Conservation (phyloP, 2,329 filamentous ascomycete species). For the Curvularia sp. region DNA sequence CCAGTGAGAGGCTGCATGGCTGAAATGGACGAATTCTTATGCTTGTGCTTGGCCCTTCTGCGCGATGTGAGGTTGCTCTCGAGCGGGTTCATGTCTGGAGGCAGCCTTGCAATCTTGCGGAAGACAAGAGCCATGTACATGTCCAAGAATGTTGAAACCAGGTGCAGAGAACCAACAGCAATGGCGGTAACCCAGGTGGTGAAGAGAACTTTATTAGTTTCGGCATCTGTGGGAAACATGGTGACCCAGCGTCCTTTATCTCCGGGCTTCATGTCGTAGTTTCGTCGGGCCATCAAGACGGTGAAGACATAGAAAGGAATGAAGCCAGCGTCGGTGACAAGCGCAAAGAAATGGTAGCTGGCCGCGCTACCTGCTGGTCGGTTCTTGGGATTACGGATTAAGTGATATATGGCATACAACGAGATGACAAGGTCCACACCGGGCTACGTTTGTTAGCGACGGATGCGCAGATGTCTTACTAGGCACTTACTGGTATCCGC, state of each 20-base stretch:
- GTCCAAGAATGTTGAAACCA: constrained; percentile 73
- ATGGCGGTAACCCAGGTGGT: constrained; percentile 73
- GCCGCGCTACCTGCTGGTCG: constrained; percentile 81
- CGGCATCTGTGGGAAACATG: constrained; percentile 64
- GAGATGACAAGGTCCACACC: constrained; percentile 75
- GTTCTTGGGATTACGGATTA: constrained; percentile 71
- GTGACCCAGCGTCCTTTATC: constrained; percentile 69
- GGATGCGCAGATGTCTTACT: background rate
- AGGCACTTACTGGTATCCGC: constrained; percentile 71
- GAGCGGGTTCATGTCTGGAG: constrained; percentile 94
- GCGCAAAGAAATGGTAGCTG: constrained; percentile 87
- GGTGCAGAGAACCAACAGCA: constrained; percentile 70
- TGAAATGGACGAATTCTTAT: constrained; percentile 67
- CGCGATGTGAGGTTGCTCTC: constrained; percentile 83
- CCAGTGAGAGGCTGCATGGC: constrained; percentile 52
- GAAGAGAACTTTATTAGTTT: constrained; percentile 67
- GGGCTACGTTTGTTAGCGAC: constrained; percentile 61
- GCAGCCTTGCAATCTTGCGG: constrained; percentile 79
- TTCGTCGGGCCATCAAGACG: constrained; percentile 60
- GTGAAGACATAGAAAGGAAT: constrained; percentile 70
- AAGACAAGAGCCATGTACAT: constrained; percentile 80
- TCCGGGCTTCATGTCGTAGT: constrained; percentile 57
- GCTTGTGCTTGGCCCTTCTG: constrained; percentile 69
- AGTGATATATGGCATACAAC: constrained; percentile 81
- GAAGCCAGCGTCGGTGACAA: constrained; percentile 72